phyloP scores from a whole-genome alignment of 1,284 basidiomycete genomes.

The Trametes polyzona region DNA sequence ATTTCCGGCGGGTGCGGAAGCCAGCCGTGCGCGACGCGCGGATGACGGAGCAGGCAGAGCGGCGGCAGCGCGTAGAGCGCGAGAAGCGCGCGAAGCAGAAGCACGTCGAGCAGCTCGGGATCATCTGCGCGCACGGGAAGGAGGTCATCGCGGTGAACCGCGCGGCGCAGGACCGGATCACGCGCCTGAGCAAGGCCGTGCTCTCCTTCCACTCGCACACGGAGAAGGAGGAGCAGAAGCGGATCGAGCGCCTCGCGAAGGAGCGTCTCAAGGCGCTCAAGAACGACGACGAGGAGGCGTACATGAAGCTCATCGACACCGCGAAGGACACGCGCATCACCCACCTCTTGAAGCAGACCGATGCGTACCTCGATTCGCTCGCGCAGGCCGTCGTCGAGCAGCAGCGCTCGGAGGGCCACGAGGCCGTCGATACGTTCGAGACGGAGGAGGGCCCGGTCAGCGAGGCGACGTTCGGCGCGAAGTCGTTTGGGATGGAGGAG shows the following conservation, averaged over 20 bases:
- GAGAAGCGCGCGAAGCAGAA: constrained; percentile 96
- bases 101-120: constrained; percentile 91
- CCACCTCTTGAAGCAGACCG: constrained; percentile 94
- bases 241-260: constrained; percentile 95
- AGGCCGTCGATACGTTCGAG: constrained; percentile 40
- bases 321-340: constrained; percentile 99
- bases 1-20: constrained; percentile 90
- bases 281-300: constrained; percentile 98
- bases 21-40: constrained; percentile 90
- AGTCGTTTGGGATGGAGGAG: constrained; percentile 57
- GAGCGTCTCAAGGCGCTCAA: constrained; percentile 98
- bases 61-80: constrained; percentile 90
- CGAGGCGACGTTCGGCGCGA: constrained; percentile 91
- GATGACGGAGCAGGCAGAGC: constrained; percentile 88
- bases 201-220: constrained; percentile 86
- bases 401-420: constrained; percentile 77
- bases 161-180: constrained; percentile 75
- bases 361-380: constrained; percentile 92
- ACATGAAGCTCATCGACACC: constrained; percentile 98
- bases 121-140: constrained; percentile 88
- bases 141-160: constrained; percentile 72
- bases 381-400: constrained; percentile 95
- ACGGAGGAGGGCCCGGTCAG: constrained; percentile 75
- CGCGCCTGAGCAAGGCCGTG: constrained; percentile 86
- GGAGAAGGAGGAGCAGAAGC: constrained; percentile 98